These are phyloP conservation scores for Oligophagozyma castellii DNA, from an alignment of 1,139 yeast genomes.

Conservation along the genomic window DNA sequence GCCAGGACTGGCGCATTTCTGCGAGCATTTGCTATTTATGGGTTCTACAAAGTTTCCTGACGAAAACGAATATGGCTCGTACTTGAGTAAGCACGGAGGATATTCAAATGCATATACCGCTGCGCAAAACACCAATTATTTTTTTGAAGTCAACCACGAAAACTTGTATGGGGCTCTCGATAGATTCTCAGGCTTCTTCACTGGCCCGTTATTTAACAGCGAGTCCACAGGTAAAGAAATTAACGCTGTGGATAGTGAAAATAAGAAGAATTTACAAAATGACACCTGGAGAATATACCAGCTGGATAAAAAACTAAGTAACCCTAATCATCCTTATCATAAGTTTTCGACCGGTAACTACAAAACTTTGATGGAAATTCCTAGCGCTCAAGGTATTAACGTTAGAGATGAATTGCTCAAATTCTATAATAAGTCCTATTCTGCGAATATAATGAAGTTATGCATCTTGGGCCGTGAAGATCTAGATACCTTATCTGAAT, in stretches of 20 bases:
- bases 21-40: conserved; percentile 92
- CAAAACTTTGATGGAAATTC: conserved; percentile 44
- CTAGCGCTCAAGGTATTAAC: conserved; percentile 35
- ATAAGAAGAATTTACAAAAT: conserved; percentile 82
- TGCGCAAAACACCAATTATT: conserved; percentile 80
- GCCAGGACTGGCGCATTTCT: conserved; percentile 90
- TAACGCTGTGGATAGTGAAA: conserved; percentile 90
- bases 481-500: conserved; percentile 51
- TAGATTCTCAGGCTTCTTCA: conserved; percentile 85
- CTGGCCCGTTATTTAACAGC: conserved; percentile 66
- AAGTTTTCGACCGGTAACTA: conserved; percentile 69
- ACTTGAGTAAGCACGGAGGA: conserved; percentile 58
- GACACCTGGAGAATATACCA: conserved; percentile 85
- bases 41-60: conserved; percentile 89
- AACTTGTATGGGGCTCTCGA: conserved; percentile 79
- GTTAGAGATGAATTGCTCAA: conserved; percentile 54
- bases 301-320: conserved; percentile 61
- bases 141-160: conserved; percentile 68
- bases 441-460: conserved; percentile 74
- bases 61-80: conserved; percentile 79
- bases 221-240: conserved; percentile 85
- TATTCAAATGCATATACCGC: conserved; percentile 78
- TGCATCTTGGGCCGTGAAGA: conserved; percentile 75
- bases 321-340: conserved; percentile 57
- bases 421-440: conserved; percentile 49